Percentiles rank a stretch among this genome's conserved stretches.
Conservation (phyloP, 2,329 filamentous ascomycete genomes). For the Sporothrix curviconia region DNA sequence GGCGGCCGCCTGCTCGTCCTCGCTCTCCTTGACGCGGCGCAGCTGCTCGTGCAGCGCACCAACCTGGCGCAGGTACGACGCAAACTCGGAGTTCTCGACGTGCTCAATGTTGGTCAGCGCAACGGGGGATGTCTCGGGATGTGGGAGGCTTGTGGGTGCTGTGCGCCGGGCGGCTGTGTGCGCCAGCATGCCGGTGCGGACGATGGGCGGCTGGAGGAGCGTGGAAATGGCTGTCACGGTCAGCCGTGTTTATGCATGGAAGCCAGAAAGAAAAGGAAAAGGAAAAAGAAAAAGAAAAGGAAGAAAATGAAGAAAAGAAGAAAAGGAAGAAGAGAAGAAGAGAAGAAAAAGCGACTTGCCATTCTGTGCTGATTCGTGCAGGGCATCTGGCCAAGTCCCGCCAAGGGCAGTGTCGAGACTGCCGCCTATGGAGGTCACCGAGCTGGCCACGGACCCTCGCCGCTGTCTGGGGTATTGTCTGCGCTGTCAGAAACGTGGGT, state of each 20-base stretch:
- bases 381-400: constrained; percentile 48
- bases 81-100: constrained; percentile 73
- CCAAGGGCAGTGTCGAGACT: constrained; percentile 62
- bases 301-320: too few relatives aligned
- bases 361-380: constrained; percentile 74
- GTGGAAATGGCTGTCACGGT: constrained; percentile 70
- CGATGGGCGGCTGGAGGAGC: constrained; percentile 82
- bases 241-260: too few relatives aligned
- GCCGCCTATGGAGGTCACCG: constrained; percentile 81
- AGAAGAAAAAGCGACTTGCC: constrained; percentile 48
- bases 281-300: too few relatives aligned
- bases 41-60: constrained; percentile 85
- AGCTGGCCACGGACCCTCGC: constrained; percentile 80
- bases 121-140: constrained; percentile 84
- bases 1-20: constrained; percentile 52
- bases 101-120: constrained; percentile 81
- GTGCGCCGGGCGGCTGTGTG: constrained; percentile 63
- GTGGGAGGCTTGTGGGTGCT: constrained; percentile 77
- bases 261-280: too few relatives aligned
- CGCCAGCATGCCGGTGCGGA: constrained; percentile 77
- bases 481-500: neutral
- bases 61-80: constrained; percentile 76
- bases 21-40: constrained; percentile 71
- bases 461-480: constrained; percentile 39
- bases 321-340: too few relatives aligned